These are phyloP conservation scores for Teunomyces kruisii DNA, from an alignment of 805 yeast species.

Conservation along the genomic window DNA sequence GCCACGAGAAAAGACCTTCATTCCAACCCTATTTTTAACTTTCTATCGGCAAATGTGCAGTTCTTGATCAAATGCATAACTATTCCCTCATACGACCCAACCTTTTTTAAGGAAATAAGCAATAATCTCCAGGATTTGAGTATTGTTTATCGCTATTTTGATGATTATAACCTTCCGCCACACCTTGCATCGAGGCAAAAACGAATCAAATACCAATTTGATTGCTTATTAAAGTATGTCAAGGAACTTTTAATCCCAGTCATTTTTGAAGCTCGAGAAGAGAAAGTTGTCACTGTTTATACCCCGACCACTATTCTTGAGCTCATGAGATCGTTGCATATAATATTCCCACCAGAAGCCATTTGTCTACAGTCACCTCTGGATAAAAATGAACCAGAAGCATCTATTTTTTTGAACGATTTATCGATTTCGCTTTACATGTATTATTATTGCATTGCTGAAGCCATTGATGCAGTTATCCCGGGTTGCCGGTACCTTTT, in stretches of 20 bases:
- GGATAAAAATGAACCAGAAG: constrained; percentile 5
- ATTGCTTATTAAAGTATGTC: constrained; percentile 15
- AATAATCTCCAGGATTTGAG: constrained; percentile 1
- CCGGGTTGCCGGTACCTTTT: constrained; percentile 23
- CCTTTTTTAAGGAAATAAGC: constrained; percentile 7
- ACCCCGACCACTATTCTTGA: constrained; percentile 17
- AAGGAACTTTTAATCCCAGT: constrained; percentile 16
- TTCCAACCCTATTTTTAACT: constrained; percentile 3
- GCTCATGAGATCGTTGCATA: constrained; percentile 20
- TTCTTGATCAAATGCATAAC: constrained; percentile 16
- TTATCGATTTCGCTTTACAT: constrained; percentile 19
- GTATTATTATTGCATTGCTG: constrained; percentile 22
- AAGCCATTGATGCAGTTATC: constrained; percentile 21
- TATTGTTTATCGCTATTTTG: background rate
- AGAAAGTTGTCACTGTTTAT: constrained; percentile 17
- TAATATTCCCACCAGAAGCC: constrained; percentile 19
- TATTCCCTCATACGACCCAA: constrained; percentile 9
- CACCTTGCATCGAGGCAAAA: background rate
- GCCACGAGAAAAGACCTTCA: background rate
- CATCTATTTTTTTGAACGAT: constrained; percentile 12
- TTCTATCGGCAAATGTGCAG: constrained; percentile 10
- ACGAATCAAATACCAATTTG: constrained; percentile 12
- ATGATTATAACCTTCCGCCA: background rate
- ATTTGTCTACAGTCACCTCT: constrained; percentile 5
- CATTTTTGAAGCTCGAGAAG: constrained; percentile 12